These are phyloP conservation scores for Oligophagozyma castellii DNA, from an alignment of 1,139 yeast species.

Conservation along the genomic window DNA sequence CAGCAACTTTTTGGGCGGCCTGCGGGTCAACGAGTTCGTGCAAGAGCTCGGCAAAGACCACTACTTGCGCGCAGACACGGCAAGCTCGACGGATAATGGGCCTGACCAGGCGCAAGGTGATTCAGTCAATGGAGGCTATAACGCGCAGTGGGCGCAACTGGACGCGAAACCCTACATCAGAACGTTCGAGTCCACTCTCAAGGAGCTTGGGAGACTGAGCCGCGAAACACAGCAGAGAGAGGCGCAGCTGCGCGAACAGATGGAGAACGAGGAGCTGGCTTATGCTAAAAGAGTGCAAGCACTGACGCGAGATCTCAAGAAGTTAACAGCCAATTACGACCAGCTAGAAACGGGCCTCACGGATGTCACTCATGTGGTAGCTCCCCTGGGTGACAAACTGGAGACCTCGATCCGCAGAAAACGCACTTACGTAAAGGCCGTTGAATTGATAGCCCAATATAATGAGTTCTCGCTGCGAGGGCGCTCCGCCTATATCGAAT, in stretches of 20 bases:
- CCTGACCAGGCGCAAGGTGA: slow-evolving; percentile 1
- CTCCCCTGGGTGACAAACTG: slow-evolving; percentile 62
- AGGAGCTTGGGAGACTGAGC: slow-evolving; percentile 50
- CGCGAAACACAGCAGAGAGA: slow-evolving; percentile 40
- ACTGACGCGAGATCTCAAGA: slow-evolving; percentile 35
- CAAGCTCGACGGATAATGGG: slow-evolving; percentile 1
- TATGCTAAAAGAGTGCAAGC: slow-evolving; percentile 57
- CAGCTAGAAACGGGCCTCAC: slow-evolving; percentile 47
- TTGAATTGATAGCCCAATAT: slow-evolving; percentile 64
- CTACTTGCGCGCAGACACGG: slow-evolving; percentile 26
- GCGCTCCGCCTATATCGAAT: slow-evolving; percentile 48
- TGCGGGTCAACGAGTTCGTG: slow-evolving; percentile 68
- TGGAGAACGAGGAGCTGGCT: slow-evolving; percentile 45
- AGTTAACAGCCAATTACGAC: slow-evolving; percentile 33
- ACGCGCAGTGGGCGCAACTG: slow-evolving; percentile 22
- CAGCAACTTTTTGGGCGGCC: slow-evolving; percentile 59
- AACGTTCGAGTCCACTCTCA: slow-evolving; percentile 76
- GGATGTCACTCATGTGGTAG: slow-evolving; percentile 46
- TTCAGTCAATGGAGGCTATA: slow-evolving; percentile 1
- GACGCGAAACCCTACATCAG: slow-evolving; percentile 94
- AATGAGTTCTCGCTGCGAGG: slow-evolving; percentile 51
- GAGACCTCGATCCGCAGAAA: slow-evolving; percentile 66
- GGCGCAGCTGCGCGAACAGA: slow-evolving; percentile 38
- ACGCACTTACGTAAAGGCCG: slow-evolving; percentile 61
- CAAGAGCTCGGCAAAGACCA: slow-evolving; percentile 72